Conservation (phyloP, 352 stramenopile species). For the Blastocystis sp. region DNA sequence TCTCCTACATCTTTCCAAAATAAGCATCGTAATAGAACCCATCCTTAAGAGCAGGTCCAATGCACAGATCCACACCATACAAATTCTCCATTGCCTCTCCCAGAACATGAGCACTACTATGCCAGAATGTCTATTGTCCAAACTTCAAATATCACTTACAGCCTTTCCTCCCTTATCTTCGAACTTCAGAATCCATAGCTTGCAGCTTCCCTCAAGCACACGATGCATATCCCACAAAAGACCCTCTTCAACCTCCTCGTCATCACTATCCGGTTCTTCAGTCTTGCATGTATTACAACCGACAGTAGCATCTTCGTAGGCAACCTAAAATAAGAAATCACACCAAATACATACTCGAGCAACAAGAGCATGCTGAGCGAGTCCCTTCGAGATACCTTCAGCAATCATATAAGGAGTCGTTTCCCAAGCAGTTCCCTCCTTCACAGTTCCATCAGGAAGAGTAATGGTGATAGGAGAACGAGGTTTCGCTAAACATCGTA, state of each 20-base stretch:
- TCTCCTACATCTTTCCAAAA: conserved; percentile 79
- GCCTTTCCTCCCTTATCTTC: conserved; percentile 88
- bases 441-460: conserved; percentile 89
- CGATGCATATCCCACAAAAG: conserved; percentile 94
- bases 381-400: conserved; percentile 85
- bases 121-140: conserved; percentile 87
- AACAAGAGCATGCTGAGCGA: conserved; percentile 87
- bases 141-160: neutral
- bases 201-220: conserved; percentile 90
- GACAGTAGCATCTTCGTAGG: conserved; percentile 77
- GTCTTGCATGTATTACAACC: conserved; percentile 74
- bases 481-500: conserved; percentile 75
- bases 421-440: conserved; percentile 85
- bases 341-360: conserved; percentile 79
- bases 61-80: conserved; percentile 92
- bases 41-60: conserved; percentile 90
- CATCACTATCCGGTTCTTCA: conserved; percentile 77
- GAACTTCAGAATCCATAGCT: conserved; percentile 96
- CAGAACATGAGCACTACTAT: conserved; percentile 93
- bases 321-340: conserved; percentile 44
- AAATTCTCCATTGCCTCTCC: conserved; percentile 91
- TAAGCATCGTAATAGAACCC: conserved; percentile 99
- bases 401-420: conserved; percentile 95
- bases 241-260: conserved; percentile 73
- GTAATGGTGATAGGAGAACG: conserved; percentile 89